Evolutionary conservation across 495 filamentous ascomycete species (phyloP), one percentile per base, ranked within the genome.

Genomic region (Thermothielavioides terrestris): DNA sequence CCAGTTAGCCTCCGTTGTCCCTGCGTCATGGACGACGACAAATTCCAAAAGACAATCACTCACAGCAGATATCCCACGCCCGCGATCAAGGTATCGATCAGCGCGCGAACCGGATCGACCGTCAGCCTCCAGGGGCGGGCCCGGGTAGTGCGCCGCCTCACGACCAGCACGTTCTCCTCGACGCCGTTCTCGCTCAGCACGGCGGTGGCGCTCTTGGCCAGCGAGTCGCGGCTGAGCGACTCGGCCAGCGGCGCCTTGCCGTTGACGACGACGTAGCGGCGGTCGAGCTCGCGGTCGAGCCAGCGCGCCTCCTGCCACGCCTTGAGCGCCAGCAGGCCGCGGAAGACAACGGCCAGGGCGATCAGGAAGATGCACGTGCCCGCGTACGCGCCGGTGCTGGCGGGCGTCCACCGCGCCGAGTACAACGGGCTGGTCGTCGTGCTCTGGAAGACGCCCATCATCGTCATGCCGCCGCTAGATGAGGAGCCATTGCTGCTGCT

Each of bases 21-120:
- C 32, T 14, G n/a, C n/a, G 26, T 40, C 22, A 17, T 14, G 30
- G 21, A 35, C 11, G 31, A 30, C 41, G 27, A 22, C 21, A 37
- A 46, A 10, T 32, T 22, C 3, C 10, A 44, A 22, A 20, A 32
- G 30, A 11, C 9, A 4, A 34, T 20, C 25, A 80, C 89, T 76
- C 75, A 95, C 91, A 96, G 78, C 32, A 97, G 68, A 70, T 96
- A 97, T 2, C 82, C 84, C 35, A 95, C 76, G 4, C 84, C 90
- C 0, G 78, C 77, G 61, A 85, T 79, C 14, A 83, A 69, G 1
- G 82, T 80, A 58, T 81, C 83, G 12, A 94, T 61, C 1, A 65
- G 56, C 2, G 89, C 86, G 28, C 91, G 74, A 2, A 88, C 69
- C 8, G 89, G 68, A 65, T 96, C 90, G 2, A 88, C 82, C 34